Conservation (phyloP, 805 yeast species). For the Starmera quercuum region DNA sequence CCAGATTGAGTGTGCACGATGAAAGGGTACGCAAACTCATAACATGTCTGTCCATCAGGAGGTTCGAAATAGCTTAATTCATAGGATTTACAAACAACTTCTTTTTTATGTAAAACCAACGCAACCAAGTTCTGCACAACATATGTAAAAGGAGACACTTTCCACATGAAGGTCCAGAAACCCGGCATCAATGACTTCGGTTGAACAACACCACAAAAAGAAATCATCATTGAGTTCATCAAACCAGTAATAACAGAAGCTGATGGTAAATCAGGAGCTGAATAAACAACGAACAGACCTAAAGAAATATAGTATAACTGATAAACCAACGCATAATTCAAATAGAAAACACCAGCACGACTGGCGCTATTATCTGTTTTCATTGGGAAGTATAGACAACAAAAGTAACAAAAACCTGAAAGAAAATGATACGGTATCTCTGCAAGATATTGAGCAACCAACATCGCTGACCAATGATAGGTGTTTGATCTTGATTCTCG, state of each 20-base stretch:
- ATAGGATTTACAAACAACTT: conserved; percentile 37
- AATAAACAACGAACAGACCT: conserved; percentile 43
- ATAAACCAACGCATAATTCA: conserved; percentile 35
- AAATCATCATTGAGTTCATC: conserved; percentile 23
- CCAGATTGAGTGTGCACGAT: conserved; percentile 38
- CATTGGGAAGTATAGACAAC: conserved; percentile 45
- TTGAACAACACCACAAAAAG: conserved; percentile 30
- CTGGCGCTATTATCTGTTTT: conserved; percentile 32
- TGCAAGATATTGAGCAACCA: conserved; percentile 43
- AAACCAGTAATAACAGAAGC: conserved; percentile 55
- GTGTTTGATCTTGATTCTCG: conserved; percentile 69
- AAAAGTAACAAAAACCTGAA: conserved; percentile 42
- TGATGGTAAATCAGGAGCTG: conserved; percentile 62
- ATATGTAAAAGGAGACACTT: conserved; percentile 57
- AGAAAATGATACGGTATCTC: conserved; percentile 56
- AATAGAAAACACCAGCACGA: conserved; percentile 43
- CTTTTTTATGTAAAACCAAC: conserved; percentile 39
- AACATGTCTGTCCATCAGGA: conserved; percentile 56
- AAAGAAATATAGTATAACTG: conserved; percentile 37
- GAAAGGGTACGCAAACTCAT: conserved; percentile 39
- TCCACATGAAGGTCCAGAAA: conserved; percentile 70
- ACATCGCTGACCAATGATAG: conserved; percentile 61
- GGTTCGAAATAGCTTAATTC: conserved; percentile 48
- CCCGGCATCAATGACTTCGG: conserved; percentile 47
- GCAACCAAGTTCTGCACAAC: conserved; percentile 45